Evolutionary conservation across 1,284 basidiomycete genomes (phyloP), one percentile per base, ranked within the genome.

Genomic region (Athelia sp.): DNA sequence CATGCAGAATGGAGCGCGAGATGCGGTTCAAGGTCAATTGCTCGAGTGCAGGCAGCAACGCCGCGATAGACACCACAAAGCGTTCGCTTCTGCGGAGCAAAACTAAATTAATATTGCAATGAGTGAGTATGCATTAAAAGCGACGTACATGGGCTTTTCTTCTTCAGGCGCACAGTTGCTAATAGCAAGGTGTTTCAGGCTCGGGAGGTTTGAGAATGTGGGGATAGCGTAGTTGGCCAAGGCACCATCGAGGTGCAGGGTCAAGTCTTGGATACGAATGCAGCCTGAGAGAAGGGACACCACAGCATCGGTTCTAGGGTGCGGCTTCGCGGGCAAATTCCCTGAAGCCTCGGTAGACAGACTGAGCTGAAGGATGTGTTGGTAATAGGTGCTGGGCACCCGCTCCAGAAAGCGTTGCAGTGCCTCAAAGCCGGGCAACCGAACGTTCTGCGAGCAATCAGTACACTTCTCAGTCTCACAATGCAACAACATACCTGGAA

Each of bases 31-130:
- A 68, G 13, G 75, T 71, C 47, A 88, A 74, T 47, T 76, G 70
- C 52, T 74, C 62, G 24, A 88, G 75, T 53, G 69, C 64, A 10
- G 79, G 78, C 2, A 82, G 63, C 2, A 80, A 78, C 4, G 79
- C 78, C 0, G 84, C 84, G 50, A 88, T 79, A 13, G 78, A 76
- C n/a, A 87, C 83, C 48, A 78, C 80, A 3, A 86, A 69, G 36
- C 84, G 73, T 60, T 88, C 85, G 62, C 84, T 88, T 65, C 86
- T 87, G 52, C 36, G 45, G 4, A 45, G 49, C 17, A n/a, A 34
- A n/a, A 34, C 19, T 51, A 34, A 49, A 49, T 44, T 53, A 31
- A 17, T 40, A 61, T 23, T 61, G 54, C 49, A 48, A 46, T 51
- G 53, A 36, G 38, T 50, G 23, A 53, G 55, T 50, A 56, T 47